These are phyloP conservation scores for Prunus armeniaca DNA, from an alignment of 306 rosid species.

Conservation along the genomic window DNA sequence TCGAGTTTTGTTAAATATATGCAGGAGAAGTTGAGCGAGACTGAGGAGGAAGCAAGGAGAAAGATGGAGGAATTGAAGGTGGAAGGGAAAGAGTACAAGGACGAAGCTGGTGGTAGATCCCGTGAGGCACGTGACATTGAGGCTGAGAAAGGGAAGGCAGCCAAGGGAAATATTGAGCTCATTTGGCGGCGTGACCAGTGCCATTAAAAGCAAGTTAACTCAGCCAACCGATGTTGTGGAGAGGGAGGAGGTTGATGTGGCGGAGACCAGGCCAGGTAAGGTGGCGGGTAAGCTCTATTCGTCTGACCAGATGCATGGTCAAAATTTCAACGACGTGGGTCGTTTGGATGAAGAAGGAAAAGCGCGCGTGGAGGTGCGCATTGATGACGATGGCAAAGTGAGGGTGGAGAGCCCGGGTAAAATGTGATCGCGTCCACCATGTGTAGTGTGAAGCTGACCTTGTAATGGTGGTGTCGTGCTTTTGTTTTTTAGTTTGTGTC, in stretches of 20 bases:
- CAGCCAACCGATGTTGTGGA: conserved; percentile 19
- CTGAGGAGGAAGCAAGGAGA: too few species aligned
- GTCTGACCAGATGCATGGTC: conserved; percentile 50
- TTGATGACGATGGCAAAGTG: background rate
- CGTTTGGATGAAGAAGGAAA: conserved; percentile 30
- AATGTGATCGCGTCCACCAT: conserved; percentile 14
- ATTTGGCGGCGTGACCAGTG: background rate
- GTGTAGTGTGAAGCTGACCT: background rate
- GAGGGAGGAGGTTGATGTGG: conserved; percentile 30
- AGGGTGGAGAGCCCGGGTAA: conserved; percentile 37
- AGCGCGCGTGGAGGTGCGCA: conserved; percentile 16
- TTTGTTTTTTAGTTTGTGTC: background rate
- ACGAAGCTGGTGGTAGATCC: background rate
- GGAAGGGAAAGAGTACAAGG: too few species aligned
- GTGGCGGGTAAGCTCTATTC: conserved; percentile 39
- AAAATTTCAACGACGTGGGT: conserved; percentile 45
- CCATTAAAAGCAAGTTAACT: conserved; percentile 11
- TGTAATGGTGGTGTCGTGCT: too few species aligned
- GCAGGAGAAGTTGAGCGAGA: conserved; percentile 60
- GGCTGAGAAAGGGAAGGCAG: conserved; percentile 3
- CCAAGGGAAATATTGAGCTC: background rate
- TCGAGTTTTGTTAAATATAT: background rate
- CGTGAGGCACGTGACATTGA: conserved; percentile 4
- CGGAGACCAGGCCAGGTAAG: conserved; percentile 50
- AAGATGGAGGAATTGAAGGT: too few species aligned